These are phyloP conservation scores for Hymenoscyphus fructigenus DNA, from an alignment of 2,329 filamentous ascomycete genomes.

Conservation along the genomic window DNA sequence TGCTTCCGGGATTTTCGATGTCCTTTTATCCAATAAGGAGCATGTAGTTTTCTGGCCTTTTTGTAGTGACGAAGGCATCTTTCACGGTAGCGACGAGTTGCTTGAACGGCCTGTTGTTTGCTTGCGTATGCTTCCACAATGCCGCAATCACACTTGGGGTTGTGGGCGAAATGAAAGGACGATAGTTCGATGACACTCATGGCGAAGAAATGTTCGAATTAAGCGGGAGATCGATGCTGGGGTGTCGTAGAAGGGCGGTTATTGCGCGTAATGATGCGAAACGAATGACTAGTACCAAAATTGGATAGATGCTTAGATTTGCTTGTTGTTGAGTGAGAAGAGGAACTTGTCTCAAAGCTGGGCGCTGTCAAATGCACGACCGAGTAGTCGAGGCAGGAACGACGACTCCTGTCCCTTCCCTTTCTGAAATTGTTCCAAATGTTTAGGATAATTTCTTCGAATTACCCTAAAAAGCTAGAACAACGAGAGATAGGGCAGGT, in stretches of 20 bases:
- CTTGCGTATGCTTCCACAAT: background rate
- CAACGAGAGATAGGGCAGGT: too few relatives aligned
- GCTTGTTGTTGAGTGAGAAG: background rate
- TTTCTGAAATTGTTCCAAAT: background rate
- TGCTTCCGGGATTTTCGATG: background rate
- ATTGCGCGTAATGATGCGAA: background rate
- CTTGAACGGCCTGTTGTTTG: background rate
- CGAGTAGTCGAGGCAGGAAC: background rate
- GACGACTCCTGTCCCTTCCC: background rate
- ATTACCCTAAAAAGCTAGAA: too few relatives aligned
- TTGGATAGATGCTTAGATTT: background rate
- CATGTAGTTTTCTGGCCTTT: background rate
- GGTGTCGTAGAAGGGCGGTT: background rate
- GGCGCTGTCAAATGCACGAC: background rate
- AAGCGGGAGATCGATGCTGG: background rate
- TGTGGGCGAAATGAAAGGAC: background rate
- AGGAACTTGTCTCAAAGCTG: background rate
- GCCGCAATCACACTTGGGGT: background rate
- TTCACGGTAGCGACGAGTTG: background rate
- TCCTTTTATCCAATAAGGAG: background rate
- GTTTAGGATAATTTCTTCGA: background rate
- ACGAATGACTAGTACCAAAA: background rate
- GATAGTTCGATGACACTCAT: background rate
- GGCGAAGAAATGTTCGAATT: background rate
- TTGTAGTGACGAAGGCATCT: background rate